Evolutionary conservation across 2,329 filamentous ascomycete species (phyloP).

Genomic region (Botrytis byssoidea): DNA sequence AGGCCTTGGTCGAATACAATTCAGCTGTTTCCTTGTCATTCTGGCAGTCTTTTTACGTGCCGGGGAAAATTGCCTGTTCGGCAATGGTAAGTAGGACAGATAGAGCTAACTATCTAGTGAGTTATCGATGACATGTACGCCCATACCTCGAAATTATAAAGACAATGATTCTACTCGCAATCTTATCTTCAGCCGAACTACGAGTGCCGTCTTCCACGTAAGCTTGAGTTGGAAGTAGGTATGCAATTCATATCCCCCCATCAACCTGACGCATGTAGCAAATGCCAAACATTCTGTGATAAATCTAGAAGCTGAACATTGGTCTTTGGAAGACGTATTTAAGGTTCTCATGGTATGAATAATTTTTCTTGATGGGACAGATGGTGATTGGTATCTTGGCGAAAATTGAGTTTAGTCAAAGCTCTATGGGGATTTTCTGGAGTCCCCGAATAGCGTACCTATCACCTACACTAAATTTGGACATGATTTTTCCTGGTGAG

Average conservation of each 20-base stretch:
- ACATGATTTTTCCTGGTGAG: neutral
- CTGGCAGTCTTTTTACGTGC: neutral
- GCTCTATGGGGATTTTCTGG: conserved; percentile 9
- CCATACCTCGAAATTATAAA: neutral
- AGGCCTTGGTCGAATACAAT: neutral
- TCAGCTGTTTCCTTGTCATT: neutral
- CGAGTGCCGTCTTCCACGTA: neutral
- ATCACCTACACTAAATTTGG: neutral
- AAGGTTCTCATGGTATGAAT: neutral
- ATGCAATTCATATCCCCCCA: neutral
- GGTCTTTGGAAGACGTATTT: neutral
- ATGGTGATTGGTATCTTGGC: conserved; percentile 3
- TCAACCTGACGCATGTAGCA: neutral
- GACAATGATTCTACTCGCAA: neutral
- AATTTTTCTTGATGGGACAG: neutral
- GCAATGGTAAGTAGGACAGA: neutral
- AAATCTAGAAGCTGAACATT: neutral
- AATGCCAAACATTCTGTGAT: neutral
- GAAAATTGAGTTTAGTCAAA: conserved; percentile 1
- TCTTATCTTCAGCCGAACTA: neutral
- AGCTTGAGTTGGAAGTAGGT: neutral
- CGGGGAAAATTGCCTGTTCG: neutral
- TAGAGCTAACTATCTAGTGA: neutral
- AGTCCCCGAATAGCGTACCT: neutral
- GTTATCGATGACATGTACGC: neutral